Base-by-base conservation (phyloP, 441 rosid species). In the Arabidopsis hybrid region DNA sequence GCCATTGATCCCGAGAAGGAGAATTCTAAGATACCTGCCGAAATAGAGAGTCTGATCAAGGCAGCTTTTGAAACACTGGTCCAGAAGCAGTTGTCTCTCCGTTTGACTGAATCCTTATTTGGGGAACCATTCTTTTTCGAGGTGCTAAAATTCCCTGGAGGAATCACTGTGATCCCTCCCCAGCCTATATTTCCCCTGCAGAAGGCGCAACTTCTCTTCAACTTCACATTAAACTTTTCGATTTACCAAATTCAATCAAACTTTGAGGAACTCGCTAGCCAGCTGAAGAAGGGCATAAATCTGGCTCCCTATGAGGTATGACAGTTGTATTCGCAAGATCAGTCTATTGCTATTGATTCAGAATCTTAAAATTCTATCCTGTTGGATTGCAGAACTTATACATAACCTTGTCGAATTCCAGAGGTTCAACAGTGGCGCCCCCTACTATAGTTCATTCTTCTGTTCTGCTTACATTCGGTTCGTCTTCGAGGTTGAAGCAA, bases 181-280 rank as follows among this genome's bases (percentile, higher is more conserved):
- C 95, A 92, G 80, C 90, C 84, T 47, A 88, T 86, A 21, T 90
- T 86, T 76, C 96, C 87, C 73, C 81, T 92, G 69, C 98, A 92
- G 88, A 92, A 85, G 63, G 95, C 83, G 74, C 96, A 88, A 71
- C 75, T 90, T 80, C 83, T 66, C 74, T 92, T 92, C 86, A 92
- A 89, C 91, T 92, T 92, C 80, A 92, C 97, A 69, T 74, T 92
- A 69, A 90, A 86, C 81, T 86, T 84, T 63, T 91, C 96, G 17
- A 86, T 92, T 39, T 72, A 80, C 80, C 85, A 90, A 75, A 74
- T 88, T 72, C 91, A 83, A 77, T 69, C 56, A 59, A 86, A 86
- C 84, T 92, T 92, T 72, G 73, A 82, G 36, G 89, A 88, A 71
- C 82, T 92, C 67, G 75, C 76, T 10, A 87, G 88, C 75, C 96